Percentiles rank a stretch among this genome's conserved stretches.
These are phyloP conservation scores for thale cress (Arabidopsis thaliana) DNA, from an alignment of 345 rosid species.

Conservation along the genomic window DNA sequence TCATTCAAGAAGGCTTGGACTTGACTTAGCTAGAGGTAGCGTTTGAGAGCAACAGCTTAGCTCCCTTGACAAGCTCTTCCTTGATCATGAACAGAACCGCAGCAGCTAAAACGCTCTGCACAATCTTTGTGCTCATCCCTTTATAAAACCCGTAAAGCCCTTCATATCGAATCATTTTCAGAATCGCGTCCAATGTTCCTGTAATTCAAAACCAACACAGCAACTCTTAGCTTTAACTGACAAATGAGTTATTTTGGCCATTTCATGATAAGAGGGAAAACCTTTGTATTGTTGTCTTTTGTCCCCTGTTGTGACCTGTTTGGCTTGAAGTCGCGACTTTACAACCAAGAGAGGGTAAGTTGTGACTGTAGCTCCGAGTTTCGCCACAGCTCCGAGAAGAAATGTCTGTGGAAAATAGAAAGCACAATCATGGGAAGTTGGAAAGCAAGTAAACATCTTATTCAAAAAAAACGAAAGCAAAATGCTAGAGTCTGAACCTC, in stretches of 20 bases:
- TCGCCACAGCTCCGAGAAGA: conserved; percentile 95
- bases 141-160: conserved; percentile 87
- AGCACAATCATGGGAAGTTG: background rate
- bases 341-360: conserved; percentile 97
- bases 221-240: background rate
- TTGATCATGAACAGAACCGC: conserved; percentile 91
- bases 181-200: conserved; percentile 86
- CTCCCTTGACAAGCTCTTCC: conserved; percentile 88
- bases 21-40: conserved; percentile 35
- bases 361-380: conserved; percentile 94
- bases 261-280: background rate
- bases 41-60: conserved; percentile 58
- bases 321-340: conserved; percentile 96
- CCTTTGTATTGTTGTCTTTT: conserved; percentile 87
- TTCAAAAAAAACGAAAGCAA: conserved; percentile 1
- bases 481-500: conserved; percentile 59
- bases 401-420: conserved; percentile 59
- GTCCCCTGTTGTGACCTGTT: conserved; percentile 72
- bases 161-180: conserved; percentile 88
- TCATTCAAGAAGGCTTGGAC: conserved; percentile 46
- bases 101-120: conserved; percentile 92
- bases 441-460: conserved; percentile 19
- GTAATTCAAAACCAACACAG: conserved; percentile 15
- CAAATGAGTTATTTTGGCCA: background rate
- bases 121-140: conserved; percentile 92